A percentile compares a stretch with the other conserved stretches of the same genome.
phyloP scores from a whole-genome alignment of 1,284 basidiomycete genomes.

The Rhodotorula mucilaginosa region DNA sequence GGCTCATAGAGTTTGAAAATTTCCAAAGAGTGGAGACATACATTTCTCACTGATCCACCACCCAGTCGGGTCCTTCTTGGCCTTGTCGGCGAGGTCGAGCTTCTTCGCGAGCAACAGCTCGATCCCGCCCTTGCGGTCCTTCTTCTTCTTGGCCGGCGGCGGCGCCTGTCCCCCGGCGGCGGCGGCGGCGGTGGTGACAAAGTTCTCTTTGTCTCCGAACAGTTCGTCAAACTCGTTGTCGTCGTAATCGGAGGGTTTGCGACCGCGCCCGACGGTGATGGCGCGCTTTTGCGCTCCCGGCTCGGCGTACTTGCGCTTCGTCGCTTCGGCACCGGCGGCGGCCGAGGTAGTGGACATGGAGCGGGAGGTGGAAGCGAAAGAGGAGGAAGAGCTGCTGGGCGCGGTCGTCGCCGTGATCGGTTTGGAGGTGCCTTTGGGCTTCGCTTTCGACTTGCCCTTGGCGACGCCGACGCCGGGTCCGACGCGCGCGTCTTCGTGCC shows the following conservation, averaged over 20 bases:
- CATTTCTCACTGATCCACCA: slow-evolving; percentile 69
- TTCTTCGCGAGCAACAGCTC: slow-evolving; percentile 60
- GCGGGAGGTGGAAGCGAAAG: neutral
- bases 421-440: neutral
- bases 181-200: neutral
- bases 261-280: neutral
- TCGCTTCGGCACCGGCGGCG: neutral
- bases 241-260: slow-evolving; percentile 9
- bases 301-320: slow-evolving; percentile 3
- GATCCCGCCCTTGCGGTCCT: slow-evolving; percentile 23
- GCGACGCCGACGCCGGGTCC: neutral
- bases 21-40: slow-evolving; percentile 50
- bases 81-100: slow-evolving; percentile 61
- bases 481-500: slow-evolving; percentile 30
- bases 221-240: slow-evolving; percentile 9
- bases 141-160: slow-evolving; percentile 24
- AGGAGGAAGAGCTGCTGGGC: neutral
- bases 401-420: neutral
- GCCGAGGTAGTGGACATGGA: neutral
- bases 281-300: slow-evolving; percentile 9
- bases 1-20: too few relatives aligned
- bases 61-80: slow-evolving; percentile 58
- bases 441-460: slow-evolving; percentile 1
- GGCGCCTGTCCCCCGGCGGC: slow-evolving; percentile 2
- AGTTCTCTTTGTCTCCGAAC: slow-evolving; percentile 46